Evolutionary conservation across 106 monocot genomes (phyloP), one percentile per base, ranked within the genome.

Genomic region (Narthecium ossifragum): DNA sequence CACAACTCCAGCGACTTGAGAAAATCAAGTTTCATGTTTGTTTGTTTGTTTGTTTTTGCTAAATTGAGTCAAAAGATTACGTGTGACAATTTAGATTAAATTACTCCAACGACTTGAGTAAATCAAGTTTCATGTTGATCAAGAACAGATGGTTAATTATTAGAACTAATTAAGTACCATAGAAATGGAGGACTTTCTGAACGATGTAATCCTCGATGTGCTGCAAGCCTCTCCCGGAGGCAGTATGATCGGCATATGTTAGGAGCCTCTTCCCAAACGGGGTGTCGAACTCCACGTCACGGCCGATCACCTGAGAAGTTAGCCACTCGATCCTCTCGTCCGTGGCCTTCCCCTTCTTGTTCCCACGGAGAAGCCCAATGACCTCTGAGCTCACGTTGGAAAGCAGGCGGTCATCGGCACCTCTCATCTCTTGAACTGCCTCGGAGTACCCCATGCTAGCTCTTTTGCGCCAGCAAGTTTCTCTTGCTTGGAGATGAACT

Each of bases 161-260:
- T n/a, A n/a, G n/a, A n/a, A n/a, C n/a, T 1, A 41, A 41, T 11
- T 28, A 8, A 27, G 15, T 74, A 72, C 81, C 81, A 28, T 81
- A 81, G 30, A 59, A 53, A 3, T 75, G 81, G 60, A 81, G 81
- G 40, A 81, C 68, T 38, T 68, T 50, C 28, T 71, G 50, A 28
- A 60, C 23, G 63, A 81, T 63, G 40, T 68, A 81, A 24, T 72
- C 37, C 47, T 81, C 81, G 13, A 81, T 55, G 62, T 48, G 59
- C 2, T 26, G 59, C 57, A 81, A 18, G 68, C 63, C 37, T 18
- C 76, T 54, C 13, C 81, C 81, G 6, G 81, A 64, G 0, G 81
- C 79, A 2, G 79, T 70, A 33, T 79, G 79, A 40, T 79, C 79
- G 8, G 69, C 79, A 23, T 79, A 79, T 15, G 72, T 76, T 46